These are phyloP conservation scores for Artemisia argyi DNA, from an alignment of 129 eudicot genomes.

Conservation along the genomic window DNA sequence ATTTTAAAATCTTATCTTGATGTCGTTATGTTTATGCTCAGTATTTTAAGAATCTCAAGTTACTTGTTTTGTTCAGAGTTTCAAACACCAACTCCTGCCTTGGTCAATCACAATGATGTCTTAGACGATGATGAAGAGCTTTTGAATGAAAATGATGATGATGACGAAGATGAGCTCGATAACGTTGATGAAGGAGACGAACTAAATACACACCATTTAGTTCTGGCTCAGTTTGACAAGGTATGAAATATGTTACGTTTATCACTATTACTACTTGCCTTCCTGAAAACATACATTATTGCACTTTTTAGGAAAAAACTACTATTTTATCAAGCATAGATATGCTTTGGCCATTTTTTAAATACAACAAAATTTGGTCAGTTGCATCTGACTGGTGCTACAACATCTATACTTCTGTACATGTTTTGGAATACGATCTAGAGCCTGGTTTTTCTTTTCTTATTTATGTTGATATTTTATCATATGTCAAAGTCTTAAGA, in stretches of 20 bases:
- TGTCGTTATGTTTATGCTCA: constrained; percentile 3
- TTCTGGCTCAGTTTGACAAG: constrained; percentile 98
- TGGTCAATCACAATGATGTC: constrained; percentile 57
- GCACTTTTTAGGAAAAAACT: no score
- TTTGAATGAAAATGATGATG: constrained; percentile 89
- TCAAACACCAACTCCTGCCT: constrained; percentile 88
- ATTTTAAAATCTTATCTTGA: constrained; percentile 13
- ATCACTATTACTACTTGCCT: no score
- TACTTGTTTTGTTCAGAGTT: constrained; percentile 45
- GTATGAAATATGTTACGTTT: constrained; percentile 27
- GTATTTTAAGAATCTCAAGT: constrained; percentile 21
- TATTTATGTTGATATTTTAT: no score
- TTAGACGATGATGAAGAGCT: constrained; percentile 82
- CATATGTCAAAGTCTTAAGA: no score
- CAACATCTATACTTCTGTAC: no score
- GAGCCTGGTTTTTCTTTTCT: no score
- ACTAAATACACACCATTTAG: constrained; percentile 78
- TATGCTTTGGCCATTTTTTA: no score
- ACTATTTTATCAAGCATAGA: no score
- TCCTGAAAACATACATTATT: neutral
- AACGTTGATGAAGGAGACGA: constrained; percentile 94
- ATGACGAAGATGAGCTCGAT: constrained; percentile 66
- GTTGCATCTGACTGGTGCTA: no score
- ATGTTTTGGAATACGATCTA: no score
- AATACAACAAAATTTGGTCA: no score